These are phyloP conservation scores for Leavenworthia alabamica DNA, from an alignment of 345 rosid species.

Conservation along the genomic window DNA sequence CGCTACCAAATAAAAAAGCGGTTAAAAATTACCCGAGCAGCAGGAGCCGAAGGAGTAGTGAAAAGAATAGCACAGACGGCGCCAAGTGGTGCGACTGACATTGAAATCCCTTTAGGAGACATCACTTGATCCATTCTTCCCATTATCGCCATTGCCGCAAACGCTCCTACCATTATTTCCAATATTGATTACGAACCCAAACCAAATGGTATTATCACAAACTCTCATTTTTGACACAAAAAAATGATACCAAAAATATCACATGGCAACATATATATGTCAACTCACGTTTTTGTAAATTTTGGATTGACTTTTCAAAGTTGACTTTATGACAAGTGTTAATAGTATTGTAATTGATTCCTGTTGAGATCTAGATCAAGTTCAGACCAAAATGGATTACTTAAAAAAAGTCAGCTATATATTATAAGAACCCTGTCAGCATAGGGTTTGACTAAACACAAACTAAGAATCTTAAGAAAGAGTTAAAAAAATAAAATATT, in stretches of 20 bases:
- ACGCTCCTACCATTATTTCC: constrained; percentile 61
- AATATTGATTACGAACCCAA: neutral
- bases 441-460: constrained; percentile 16
- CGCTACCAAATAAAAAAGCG: neutral
- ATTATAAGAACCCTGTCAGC: neutral
- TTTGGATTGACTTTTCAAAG: neutral
- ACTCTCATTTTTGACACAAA: neutral
- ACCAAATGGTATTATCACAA: neutral
- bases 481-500: neutral
- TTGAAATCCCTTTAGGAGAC: constrained; percentile 62
- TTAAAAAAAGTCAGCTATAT: constrained; percentile 17
- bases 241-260: neutral
- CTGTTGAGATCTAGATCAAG: neutral
- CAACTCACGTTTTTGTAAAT: neutral
- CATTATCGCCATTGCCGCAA: constrained; percentile 86
- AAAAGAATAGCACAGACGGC: constrained; percentile 88
- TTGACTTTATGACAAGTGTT: neutral
- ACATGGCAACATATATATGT: neutral
- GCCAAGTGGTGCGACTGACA: constrained; percentile 85
- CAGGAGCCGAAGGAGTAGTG: constrained; percentile 71
- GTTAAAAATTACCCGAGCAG: constrained; percentile 43
- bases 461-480: constrained; percentile 6
- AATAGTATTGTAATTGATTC: neutral
- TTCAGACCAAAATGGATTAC: neutral
- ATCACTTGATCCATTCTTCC: constrained; percentile 80